A percentile compares a stretch with the other conserved stretches of the same genome.
Conservation (phyloP, 352 stramenopile genomes). For the Pilasporangium apinafurcum region DNA sequence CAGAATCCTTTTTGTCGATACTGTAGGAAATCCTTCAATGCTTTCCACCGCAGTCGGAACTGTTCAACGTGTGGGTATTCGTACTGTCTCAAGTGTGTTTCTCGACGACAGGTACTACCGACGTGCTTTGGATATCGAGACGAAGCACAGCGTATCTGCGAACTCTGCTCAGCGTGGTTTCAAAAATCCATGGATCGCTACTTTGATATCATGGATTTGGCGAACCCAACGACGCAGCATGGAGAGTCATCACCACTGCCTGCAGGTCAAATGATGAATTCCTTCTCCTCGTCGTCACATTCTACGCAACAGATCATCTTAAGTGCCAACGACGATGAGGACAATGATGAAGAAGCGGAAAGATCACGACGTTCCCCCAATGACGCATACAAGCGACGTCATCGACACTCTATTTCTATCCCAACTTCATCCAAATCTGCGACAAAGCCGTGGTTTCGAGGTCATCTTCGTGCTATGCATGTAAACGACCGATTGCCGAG, state of each 20-base stretch:
- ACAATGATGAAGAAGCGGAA: slow-evolving; percentile 10
- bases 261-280: too few species aligned
- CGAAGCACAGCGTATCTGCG: slow-evolving; percentile 43
- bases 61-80: slow-evolving; percentile 51
- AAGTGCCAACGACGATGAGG: slow-evolving; percentile 11
- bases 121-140: slow-evolving; percentile 49
- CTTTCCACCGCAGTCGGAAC: slow-evolving; percentile 60
- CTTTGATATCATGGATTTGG: slow-evolving; percentile 50
- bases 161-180: slow-evolving; percentile 56
- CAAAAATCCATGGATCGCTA: slow-evolving; percentile 60
- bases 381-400: too few species aligned
- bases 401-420: slow-evolving; percentile 16
- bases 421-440: slow-evolving; percentile 10
- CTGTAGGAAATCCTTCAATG: slow-evolving; percentile 60
- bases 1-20: slow-evolving; percentile 30
- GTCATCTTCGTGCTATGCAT: slow-evolving; percentile 66
- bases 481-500: slow-evolving; percentile 48
- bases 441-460: slow-evolving; percentile 54
- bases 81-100: slow-evolving; percentile 62
- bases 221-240: slow-evolving; percentile 11
- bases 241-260: slow-evolving; percentile 13
- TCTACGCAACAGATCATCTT: slow-evolving; percentile 10
- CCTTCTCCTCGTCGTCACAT: slow-evolving; percentile 3
- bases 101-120: slow-evolving; percentile 46
- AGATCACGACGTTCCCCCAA: slow-evolving; percentile 18